Evolutionary conservation across 495 filamentous ascomycete genomes (phyloP).

Genomic region (Aspergillus affinis): DNA sequence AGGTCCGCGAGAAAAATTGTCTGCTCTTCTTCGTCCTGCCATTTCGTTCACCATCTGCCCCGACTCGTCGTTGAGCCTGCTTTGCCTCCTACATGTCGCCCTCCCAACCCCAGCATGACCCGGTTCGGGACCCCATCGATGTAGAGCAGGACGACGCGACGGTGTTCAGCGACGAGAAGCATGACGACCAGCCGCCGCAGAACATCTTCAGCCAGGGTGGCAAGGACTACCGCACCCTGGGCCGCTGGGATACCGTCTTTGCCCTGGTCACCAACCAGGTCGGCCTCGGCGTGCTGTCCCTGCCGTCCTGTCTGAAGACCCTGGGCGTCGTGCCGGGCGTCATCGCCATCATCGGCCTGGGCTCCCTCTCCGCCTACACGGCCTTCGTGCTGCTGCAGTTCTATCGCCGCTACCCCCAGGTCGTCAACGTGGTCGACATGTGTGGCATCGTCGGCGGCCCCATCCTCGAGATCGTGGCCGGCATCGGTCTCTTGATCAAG

Average conservation of each 20-base stretch:
- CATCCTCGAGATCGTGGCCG: slow-evolving; percentile 62
- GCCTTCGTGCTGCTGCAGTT: slow-evolving; percentile 37
- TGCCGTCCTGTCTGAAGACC: slow-evolving; percentile 3
- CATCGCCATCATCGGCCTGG: slow-evolving; percentile 9
- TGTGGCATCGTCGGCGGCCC: slow-evolving; percentile 65
- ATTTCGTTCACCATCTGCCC: neutral
- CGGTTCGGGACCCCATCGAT: neutral
- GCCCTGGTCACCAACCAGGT: neutral
- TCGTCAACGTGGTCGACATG: slow-evolving; percentile 74
- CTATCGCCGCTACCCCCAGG: slow-evolving; percentile 40
- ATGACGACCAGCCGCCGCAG: neutral
- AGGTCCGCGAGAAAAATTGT: neutral
- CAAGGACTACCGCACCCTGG: neutral
- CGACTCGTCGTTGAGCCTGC: neutral
- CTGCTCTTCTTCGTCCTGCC: neutral
- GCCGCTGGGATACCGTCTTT: neutral
- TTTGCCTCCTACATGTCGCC: neutral
- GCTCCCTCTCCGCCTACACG: slow-evolving; percentile 51
- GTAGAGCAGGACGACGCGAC: neutral
- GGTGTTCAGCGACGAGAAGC: neutral
- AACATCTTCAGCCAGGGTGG: neutral
- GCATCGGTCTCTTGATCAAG: slow-evolving; percentile 61
- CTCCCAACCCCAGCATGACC: neutral
- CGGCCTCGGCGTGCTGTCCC: slow-evolving; percentile 2
- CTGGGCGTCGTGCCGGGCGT: slow-evolving; percentile 3